phyloP scores from a whole-genome alignment of 495 filamentous ascomycete genomes.

The Podospora appendiculata region DNA sequence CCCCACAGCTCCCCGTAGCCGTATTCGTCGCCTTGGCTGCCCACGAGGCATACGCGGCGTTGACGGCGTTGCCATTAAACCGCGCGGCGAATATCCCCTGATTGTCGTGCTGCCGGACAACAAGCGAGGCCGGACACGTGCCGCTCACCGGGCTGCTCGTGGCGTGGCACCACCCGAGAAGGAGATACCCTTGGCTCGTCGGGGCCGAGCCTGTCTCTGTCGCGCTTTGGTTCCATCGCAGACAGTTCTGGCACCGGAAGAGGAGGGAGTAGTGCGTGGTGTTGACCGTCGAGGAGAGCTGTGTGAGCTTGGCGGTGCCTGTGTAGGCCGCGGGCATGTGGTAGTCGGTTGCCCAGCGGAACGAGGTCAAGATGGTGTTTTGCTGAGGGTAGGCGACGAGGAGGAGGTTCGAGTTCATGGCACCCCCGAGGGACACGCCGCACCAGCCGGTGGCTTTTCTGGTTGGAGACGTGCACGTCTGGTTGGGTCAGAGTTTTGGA shows the following conservation, averaged over 20 bases:
- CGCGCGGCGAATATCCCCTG: conserved; percentile 36
- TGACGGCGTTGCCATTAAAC: conserved; percentile 30
- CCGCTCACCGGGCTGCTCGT: conserved; percentile 19
- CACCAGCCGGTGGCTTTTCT: conserved; percentile 35
- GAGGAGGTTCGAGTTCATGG: conserved; percentile 47
- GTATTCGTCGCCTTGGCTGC: conserved; percentile 35
- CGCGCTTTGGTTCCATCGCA: conserved; percentile 37
- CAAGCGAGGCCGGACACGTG: conserved; percentile 20
- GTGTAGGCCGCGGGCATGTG: conserved; percentile 44
- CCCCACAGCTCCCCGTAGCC: conserved; percentile 24
- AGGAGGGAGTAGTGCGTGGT: conserved; percentile 47
- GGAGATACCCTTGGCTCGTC: conserved; percentile 13
- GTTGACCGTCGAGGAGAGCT: conserved; percentile 48
- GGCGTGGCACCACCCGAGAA: conserved; percentile 26
- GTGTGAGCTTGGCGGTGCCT: conserved; percentile 48
- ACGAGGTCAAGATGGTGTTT: conserved; percentile 38
- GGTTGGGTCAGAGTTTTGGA: neutral
- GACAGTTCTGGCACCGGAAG: conserved; percentile 58
- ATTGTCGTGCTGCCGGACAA: conserved; percentile 24
- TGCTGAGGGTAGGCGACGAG: conserved; percentile 43
- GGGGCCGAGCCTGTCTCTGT: conserved; percentile 5
- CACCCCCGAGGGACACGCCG: conserved; percentile 43
- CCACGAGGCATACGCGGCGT: conserved; percentile 44
- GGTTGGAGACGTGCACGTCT: conserved; percentile 10
- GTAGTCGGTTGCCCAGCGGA: conserved; percentile 48